Evolutionary conservation across 2,329 filamentous ascomycete genomes (phyloP).

Genomic region (Alternaria brassicae): DNA sequence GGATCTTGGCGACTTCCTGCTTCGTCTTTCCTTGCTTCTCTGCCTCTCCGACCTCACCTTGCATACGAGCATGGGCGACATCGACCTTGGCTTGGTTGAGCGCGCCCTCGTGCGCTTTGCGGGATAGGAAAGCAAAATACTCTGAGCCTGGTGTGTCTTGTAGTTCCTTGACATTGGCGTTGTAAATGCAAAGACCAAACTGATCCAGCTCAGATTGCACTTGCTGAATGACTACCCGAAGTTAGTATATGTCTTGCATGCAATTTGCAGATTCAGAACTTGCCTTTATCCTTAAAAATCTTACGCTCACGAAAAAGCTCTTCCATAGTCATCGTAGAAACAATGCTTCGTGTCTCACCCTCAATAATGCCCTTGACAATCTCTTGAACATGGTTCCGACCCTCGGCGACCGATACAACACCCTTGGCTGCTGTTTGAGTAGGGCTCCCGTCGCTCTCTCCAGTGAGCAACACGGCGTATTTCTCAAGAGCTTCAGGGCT

Average conservation of each 20-base stretch:
- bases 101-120: constrained; percentile 85
- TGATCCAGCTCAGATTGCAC: constrained; percentile 81
- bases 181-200: constrained; percentile 73
- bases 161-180: constrained; percentile 84
- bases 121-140: constrained; percentile 82
- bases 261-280: neutral
- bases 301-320: constrained; percentile 83
- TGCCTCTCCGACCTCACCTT: constrained; percentile 77
- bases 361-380: constrained; percentile 92
- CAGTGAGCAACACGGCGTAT: constrained; percentile 81
- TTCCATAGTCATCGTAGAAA: constrained; percentile 91
- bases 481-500: constrained; percentile 74
- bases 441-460: constrained; percentile 59
- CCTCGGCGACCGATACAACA: constrained; percentile 54
- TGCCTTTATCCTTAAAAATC: constrained; percentile 72
- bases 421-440: constrained; percentile 40
- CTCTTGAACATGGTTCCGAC: constrained; percentile 74
- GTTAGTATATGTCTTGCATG: neutral
- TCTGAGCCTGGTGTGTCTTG: constrained; percentile 81
- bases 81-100: constrained; percentile 77
- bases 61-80: constrained; percentile 65
- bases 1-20: constrained; percentile 86
- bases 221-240: constrained; percentile 57
- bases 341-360: constrained; percentile 82
- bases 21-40: constrained; percentile 81